Evolutionary conservation across 768 basidiomycete species (phyloP), one percentile per base, ranked within the genome.

Genomic region (Amyloporia xantha): DNA sequence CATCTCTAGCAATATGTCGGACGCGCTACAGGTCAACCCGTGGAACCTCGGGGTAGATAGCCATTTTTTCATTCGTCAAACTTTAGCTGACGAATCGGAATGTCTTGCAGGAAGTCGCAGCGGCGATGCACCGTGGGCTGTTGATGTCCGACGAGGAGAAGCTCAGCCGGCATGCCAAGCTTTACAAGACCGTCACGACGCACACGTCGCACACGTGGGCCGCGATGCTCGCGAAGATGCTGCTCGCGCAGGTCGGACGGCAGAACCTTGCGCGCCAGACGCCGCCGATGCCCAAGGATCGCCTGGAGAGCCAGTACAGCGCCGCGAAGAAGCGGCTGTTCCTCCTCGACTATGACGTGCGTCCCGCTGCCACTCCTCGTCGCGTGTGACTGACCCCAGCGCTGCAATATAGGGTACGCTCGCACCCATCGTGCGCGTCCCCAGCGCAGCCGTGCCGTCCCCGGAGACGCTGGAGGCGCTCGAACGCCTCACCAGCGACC

Each of bases 201-300:
- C 93, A 97, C 62, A 97, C 95, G 0, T 86, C 85, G n/a, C 88
- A 91, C 54, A 86, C 87, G 23, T 98, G 95, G 95, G 93, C 92
- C 11, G 82, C 88, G 15, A 81, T 89, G 13, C 77, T 97, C 42
- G 80, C 88, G 55, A 88, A 91, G 74, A 86, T 91, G 77, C 76
- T 97, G 7, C 75, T 97, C 41, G 79, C 81, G 38, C 86, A 89
- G 62, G 77, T 96, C 55, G 82, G 84, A 26, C 73, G 79, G 30
- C 81, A 88, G 65, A 84, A 86, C 44, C 81, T 83, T 39, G 86
- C 92, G 2, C 77, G 87, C 42, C 78, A 83, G 59, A 97, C 92
- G 25, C 95, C 95, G 0, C 84, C 83, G 48, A 78, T 97, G 20
- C 84, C 90, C 43, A 72, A 74, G 50, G 73, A 73, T 15, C 68